Conservation (phyloP, 1,139 yeast species). For the Zygosaccharomyces sapae region DNA sequence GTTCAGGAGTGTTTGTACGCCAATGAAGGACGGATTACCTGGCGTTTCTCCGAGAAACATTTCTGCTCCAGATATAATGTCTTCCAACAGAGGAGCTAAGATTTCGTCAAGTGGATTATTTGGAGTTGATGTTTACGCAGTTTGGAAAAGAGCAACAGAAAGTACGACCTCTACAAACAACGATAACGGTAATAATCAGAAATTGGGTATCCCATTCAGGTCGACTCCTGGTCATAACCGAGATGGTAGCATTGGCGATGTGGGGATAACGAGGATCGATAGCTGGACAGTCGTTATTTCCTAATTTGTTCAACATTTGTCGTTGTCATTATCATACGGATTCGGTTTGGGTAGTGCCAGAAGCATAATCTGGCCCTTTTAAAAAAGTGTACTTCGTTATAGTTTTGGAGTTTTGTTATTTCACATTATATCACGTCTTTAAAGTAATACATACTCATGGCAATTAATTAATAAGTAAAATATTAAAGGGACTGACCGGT, state of each 20-base stretch:
- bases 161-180: conserved; percentile 8
- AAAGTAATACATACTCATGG: conserved; percentile 1
- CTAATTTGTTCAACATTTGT: neutral
- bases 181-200: conserved; percentile 5
- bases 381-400: conserved; percentile 6
- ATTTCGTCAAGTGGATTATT: conserved; percentile 42
- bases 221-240: conserved; percentile 6
- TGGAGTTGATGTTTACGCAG: conserved; percentile 55
- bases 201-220: conserved; percentile 13
- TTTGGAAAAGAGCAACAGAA: conserved; percentile 52
- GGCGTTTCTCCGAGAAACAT: conserved; percentile 22
- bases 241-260: conserved; percentile 5
- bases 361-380: conserved; percentile 1
- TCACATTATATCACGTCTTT: neutral
- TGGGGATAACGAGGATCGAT: conserved; percentile 5
- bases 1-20: conserved; percentile 28
- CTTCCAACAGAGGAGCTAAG: conserved; percentile 22
- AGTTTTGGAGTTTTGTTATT: conserved; percentile 6
- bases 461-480: neutral
- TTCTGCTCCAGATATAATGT: conserved; percentile 12
- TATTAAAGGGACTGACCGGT: too few relatives aligned
- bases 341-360: conserved; percentile 7
- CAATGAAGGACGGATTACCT: conserved; percentile 20
- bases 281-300: neutral
- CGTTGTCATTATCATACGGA: neutral